Base-by-base conservation (phyloP, 2,329 filamentous ascomycete genomes). In the Malbranchea cinnamomea region DNA sequence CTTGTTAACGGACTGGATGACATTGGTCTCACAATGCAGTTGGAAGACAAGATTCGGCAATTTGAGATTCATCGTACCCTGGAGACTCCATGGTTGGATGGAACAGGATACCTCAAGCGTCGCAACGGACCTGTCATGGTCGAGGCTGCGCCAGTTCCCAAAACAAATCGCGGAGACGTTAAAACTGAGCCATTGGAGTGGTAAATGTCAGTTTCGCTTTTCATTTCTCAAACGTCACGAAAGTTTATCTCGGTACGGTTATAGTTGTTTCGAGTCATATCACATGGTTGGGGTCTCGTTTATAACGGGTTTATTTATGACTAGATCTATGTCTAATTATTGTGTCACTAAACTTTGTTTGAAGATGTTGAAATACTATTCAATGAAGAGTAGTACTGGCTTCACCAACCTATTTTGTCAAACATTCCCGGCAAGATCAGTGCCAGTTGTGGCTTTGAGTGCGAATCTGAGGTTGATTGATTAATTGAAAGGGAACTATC, bases 1-100 rank as follows among this genome's bases (percentile, higher is more conserved):
- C 62, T 95, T 29, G 57, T 92, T 46, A 92, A 95, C 50, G 87
- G 87, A 0, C 72, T 95, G 6, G 87, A 95, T 51, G 89, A 95
- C 45, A 95, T 95, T 47, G 87, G 87, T 20, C 61, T 95, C 40
- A 95, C 87, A 4, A 82, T 94, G 67, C 81, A 91, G 60, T 71
- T 81, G 59, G 84, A 89, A 40, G 78, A 84, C 38, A 84, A 92
- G 67, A 94, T 95, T 50, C 62, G 68, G 34, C 68, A 67, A 36
- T 93, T 89, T 47, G 87, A 95, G 71, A 62, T 63, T 45, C 76
- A 75, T 56, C 72, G 84, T 51, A 78, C 78, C 6, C 57, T 65
- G 30, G 70, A 82, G 37, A 92, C 81, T 13, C 87, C 89, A 2
- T 95, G 87, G 87, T 60, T 95, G 41, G 83, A 94, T 48, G 89